Percentiles rank a stretch among this genome's conserved stretches.
phyloP scores from a whole-genome alignment of 176 grass and related monocot genomes.

The Juncus effusus region DNA sequence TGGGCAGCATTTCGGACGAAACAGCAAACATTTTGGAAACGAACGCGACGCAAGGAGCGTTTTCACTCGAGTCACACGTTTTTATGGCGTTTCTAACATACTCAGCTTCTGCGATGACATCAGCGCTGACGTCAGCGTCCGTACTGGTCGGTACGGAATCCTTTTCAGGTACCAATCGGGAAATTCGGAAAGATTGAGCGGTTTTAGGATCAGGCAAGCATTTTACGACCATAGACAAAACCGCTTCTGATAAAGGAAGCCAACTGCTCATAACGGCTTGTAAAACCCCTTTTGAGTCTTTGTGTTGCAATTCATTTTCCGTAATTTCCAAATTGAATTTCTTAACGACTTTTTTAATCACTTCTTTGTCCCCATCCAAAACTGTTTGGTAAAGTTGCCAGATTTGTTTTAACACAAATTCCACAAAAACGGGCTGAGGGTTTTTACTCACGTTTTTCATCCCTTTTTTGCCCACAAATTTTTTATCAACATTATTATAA shows the following conservation, averaged over 20 bases:
- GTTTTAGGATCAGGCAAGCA: slow-evolving; percentile 69
- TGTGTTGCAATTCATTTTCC: slow-evolving; percentile 56
- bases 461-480: slow-evolving; percentile 71
- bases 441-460: slow-evolving; percentile 43
- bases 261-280: slow-evolving; percentile 76
- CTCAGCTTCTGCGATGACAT: slow-evolving; percentile 49
- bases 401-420: slow-evolving; percentile 61
- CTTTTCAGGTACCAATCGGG: slow-evolving; percentile 57
- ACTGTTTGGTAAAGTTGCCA: slow-evolving; percentile 58
- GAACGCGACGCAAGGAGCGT: slow-evolving; percentile 65
- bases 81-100: slow-evolving; percentile 66
- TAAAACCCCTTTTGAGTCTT: slow-evolving; percentile 53
- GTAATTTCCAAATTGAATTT: slow-evolving; percentile 48
- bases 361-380: slow-evolving; percentile 40
- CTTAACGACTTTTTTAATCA: slow-evolving; percentile 42
- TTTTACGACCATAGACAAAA: slow-evolving; percentile 72
- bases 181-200: slow-evolving; percentile 50
- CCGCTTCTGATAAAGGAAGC: slow-evolving; percentile 62
- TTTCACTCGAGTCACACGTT: slow-evolving; percentile 39
- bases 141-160: slow-evolving; percentile 38
- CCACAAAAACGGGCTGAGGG: slow-evolving; percentile 76
- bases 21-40: slow-evolving; percentile 94
- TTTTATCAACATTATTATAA: slow-evolving; percentile 58
- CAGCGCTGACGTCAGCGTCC: background rate
- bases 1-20: slow-evolving; percentile 56